Conservation (phyloP, 2,329 filamentous ascomycete species). For the Colletotrichum orbiculare region DNA sequence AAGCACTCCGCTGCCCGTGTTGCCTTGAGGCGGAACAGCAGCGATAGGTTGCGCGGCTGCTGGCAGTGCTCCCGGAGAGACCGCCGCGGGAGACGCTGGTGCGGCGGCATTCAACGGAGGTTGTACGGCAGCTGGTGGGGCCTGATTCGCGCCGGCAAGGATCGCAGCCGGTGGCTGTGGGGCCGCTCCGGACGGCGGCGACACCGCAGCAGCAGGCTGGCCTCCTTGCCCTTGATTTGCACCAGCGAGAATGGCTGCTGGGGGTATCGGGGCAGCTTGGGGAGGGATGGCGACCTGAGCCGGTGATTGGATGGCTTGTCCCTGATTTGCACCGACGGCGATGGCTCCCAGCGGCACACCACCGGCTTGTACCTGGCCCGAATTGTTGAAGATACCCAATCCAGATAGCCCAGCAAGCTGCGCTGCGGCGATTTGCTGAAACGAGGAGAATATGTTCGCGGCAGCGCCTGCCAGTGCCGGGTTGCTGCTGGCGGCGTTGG, state of each 20-base stretch:
- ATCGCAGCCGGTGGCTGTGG: slow-evolving; percentile 10
- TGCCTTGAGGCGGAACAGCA: slow-evolving; percentile 1
- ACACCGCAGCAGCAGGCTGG: not conserved
- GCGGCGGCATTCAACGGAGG: not conserved
- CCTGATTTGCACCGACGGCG: slow-evolving; percentile 25
- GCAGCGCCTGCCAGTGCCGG: slow-evolving; percentile 20
- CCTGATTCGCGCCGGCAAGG: slow-evolving; percentile 5
- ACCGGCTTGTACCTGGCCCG: slow-evolving; percentile 3
- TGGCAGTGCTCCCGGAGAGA: slow-evolving; percentile 3
- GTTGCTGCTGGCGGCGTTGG: slow-evolving; percentile 33
- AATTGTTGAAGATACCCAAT: slow-evolving; percentile 28
- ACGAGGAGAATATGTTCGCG: slow-evolving; percentile 41
- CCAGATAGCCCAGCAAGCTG: slow-evolving; percentile 41
- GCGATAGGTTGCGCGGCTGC: not conserved
- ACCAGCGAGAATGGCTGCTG: slow-evolving; percentile 8
- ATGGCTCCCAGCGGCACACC: slow-evolving; percentile 17
- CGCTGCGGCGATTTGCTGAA: slow-evolving; percentile 44
- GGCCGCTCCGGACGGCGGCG: slow-evolving; percentile 1
- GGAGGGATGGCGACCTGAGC: slow-evolving; percentile 14
- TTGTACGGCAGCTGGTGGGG: slow-evolving; percentile 12
- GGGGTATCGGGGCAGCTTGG: not conserved
- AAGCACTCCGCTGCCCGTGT: slow-evolving; percentile 6
- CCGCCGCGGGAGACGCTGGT: slow-evolving; percentile 2
- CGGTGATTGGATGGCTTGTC: slow-evolving; percentile 10
- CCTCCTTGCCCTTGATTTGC: not conserved